Evolutionary conservation across 2,329 filamentous ascomycete genomes (phyloP).

Genomic region (Aspergillus pseudoviridinutans): DNA sequence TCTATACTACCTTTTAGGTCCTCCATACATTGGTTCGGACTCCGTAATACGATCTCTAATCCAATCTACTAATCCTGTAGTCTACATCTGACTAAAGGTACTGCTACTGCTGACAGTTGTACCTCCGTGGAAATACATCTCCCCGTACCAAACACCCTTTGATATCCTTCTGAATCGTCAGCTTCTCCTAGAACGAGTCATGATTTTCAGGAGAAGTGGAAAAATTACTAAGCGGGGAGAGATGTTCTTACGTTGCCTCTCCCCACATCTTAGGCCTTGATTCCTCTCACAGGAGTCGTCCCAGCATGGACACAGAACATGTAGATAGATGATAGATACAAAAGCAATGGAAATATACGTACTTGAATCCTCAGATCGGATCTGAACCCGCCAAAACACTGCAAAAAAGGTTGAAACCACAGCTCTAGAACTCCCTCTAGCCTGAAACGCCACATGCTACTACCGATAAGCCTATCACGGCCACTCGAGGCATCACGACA

Average conservation of each 20-base stretch:
- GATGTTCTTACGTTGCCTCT: neutral
- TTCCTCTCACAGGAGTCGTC: neutral
- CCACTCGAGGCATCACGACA: slow-evolving; percentile 20
- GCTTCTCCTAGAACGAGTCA: slow-evolving; percentile 6
- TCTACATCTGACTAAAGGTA: neutral
- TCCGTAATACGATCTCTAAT: neutral
- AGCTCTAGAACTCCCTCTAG: neutral
- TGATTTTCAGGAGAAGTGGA: slow-evolving; percentile 21
- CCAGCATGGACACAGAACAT: neutral
- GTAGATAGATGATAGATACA: neutral
- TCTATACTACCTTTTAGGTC: no score
- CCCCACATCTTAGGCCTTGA: neutral
- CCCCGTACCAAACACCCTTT: neutral
- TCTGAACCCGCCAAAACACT: neutral
- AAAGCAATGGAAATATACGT: neutral
- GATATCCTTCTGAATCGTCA: neutral
- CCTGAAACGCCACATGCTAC: slow-evolving; percentile 3
- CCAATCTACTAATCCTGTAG: no score
- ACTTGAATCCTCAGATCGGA: neutral
- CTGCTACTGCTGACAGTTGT: neutral
- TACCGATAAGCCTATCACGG: neutral
- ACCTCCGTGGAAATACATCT: neutral
- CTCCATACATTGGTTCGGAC: neutral
- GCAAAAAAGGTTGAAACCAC: neutral
- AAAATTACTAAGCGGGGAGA: neutral